Conservation (phyloP, 805 yeast species). For the Spathaspora sp. region DNA sequence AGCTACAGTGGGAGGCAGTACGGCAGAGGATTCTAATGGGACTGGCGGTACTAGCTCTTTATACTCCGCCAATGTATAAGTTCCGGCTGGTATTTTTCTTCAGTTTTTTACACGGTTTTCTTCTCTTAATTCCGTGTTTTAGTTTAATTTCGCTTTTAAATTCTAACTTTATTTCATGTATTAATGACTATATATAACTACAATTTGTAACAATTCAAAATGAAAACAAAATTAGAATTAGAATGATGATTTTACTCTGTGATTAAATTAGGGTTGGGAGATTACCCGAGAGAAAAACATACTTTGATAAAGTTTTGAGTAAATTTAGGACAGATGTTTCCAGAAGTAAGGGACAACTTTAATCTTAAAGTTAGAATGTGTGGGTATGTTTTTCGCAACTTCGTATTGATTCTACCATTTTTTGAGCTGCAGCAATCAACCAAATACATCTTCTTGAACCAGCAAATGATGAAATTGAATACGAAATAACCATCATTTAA, state of each 20-base stretch:
- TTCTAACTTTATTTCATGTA: neutral
- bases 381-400: too few species aligned
- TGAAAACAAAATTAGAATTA: neutral
- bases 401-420: too few species aligned
- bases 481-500: too few species aligned
- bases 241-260: neutral
- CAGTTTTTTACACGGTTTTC: neutral
- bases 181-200: neutral
- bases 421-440: too few species aligned
- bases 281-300: neutral
- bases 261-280: neutral
- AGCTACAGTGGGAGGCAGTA: slow-evolving; percentile 3
- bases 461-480: neutral
- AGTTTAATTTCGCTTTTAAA: neutral
- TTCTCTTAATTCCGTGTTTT: neutral
- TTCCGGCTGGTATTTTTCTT: neutral
- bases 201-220: neutral
- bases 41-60: neutral
- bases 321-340: neutral
- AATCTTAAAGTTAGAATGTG: neutral
- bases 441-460: neutral
- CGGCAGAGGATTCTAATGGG: neutral
- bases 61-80: neutral
- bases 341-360: neutral
- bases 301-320: neutral